Base-by-base conservation (phyloP, 257 asterid species). In the Ballota nigra region DNA sequence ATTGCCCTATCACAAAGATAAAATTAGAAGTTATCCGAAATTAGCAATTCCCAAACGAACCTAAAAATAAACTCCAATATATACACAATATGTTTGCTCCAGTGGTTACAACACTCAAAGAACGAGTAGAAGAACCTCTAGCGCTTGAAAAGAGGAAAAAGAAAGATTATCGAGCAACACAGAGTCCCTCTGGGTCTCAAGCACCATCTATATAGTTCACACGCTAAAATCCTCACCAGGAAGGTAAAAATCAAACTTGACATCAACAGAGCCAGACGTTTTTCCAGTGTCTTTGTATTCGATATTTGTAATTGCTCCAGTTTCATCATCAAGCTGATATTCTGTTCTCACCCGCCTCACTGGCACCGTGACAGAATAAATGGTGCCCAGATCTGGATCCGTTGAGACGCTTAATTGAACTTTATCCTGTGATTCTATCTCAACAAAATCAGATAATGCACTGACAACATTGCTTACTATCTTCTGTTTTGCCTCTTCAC, bases 401-500 rank as follows among this genome's bases (percentile, higher is more conserved):
- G 98, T 89, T 2, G 97, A 86, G 70, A 92, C 97, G 5, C 89
- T 92, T 61, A 92, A 77, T 65, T 92, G 98, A 61, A 92, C 98
- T 69, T 92, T 92, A 71, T 92, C 98, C 83, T 87, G 96, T 1
- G 98, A 89, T 77, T 92, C 98, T 55, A 92, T 92, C 90, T 87
- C 98, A 70, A 94, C 99, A 12, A 94, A 89, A 61, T 91, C 97
- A 4, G 99, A 94, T 33, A 94, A 73, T 8, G 87, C 90, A 4
- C 73, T 89, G 49, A 94, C 96, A 0, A 94, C 85, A 34, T 88
- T 91, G 77, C 89, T 90, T 15, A 92, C 97, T 18, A 92, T 92
- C 89, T 85, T 83, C 87, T 87, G 95, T 60, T 90, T 92, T n/a
- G 98, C 98, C 78, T 87, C 98, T 2, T 92, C 98, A 5, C 96